These are phyloP conservation scores for Ogataea paradorogensis DNA, from an alignment of 805 yeast genomes.

Conservation along the genomic window DNA sequence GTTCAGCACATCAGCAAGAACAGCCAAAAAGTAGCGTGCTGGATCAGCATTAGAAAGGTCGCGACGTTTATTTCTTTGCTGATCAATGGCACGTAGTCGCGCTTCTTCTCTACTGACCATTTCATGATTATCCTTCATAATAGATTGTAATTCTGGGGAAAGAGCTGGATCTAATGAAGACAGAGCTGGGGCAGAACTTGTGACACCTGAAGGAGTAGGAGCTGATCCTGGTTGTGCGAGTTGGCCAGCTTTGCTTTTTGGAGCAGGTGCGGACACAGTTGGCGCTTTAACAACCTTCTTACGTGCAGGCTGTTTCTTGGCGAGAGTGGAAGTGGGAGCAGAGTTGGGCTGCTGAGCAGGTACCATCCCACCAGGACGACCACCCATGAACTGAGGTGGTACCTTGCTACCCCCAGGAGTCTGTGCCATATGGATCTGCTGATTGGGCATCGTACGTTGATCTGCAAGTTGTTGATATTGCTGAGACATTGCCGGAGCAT, in stretches of 20 bases:
- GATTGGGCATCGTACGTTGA: conserved; percentile 18
- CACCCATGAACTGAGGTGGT: conserved; percentile 19
- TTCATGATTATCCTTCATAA: conserved; percentile 31
- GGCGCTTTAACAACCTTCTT: conserved; percentile 21
- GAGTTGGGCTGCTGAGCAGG: conserved; percentile 15
- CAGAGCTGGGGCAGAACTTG: conserved; percentile 8
- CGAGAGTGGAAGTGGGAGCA: conserved; percentile 11
- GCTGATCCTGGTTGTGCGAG: conserved; percentile 8
- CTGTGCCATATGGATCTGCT: conserved; percentile 19
- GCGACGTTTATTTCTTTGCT: conserved; percentile 43
- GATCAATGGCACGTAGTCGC: conserved; percentile 32
- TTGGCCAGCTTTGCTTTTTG: conserved; percentile 18
- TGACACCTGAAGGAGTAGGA: conserved; percentile 9
- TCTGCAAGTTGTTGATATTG: conserved; percentile 27
- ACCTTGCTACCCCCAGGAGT: conserved; percentile 10
- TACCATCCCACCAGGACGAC: conserved; percentile 12
- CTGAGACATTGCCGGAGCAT: conserved; percentile 22
- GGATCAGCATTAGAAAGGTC: conserved; percentile 47
- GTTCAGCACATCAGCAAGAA: conserved; percentile 49
- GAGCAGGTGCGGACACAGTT: conserved; percentile 13
- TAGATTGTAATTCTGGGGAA: conserved; percentile 30
- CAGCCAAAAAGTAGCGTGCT: conserved; percentile 46
- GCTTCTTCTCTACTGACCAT: conserved; percentile 30
- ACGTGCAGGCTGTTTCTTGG: conserved; percentile 25
- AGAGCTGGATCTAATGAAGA: conserved; percentile 11